Evolutionary conservation across 345 rosid species (phyloP).

Genomic region (Ceriops tagal): DNA sequence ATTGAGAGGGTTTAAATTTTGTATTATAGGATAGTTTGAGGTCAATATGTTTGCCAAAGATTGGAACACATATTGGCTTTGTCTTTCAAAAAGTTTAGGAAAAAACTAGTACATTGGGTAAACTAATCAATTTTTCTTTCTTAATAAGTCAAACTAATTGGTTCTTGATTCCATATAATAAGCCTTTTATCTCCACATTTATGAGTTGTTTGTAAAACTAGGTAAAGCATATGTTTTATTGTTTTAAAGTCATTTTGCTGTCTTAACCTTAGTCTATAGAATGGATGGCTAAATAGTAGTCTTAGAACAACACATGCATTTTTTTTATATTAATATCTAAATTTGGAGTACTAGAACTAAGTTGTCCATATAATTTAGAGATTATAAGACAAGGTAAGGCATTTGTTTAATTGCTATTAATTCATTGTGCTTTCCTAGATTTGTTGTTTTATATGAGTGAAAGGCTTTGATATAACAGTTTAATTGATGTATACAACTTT

Average conservation of each 20-base stretch:
- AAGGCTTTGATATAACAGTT: constrained; percentile 1
- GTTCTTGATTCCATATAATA: neutral
- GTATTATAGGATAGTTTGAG: constrained; percentile 8
- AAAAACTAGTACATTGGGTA: neutral
- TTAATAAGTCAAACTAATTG: neutral
- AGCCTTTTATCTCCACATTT: neutral
- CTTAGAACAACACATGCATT: too few relatives aligned
- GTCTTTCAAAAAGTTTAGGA: neutral
- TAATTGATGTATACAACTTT: neutral
- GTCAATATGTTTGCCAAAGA: neutral
- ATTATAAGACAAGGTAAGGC: too few relatives aligned
- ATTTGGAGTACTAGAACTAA: too few relatives aligned
- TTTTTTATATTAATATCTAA: too few relatives aligned
- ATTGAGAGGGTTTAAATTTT: neutral
- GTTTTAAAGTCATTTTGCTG: neutral
- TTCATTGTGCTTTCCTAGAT: neutral
- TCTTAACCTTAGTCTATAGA: too few relatives aligned
- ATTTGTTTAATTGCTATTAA: neutral
- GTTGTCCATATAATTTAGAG: too few relatives aligned
- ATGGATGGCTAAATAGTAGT: too few relatives aligned
- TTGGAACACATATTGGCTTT: neutral
- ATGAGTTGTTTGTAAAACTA: constrained; percentile 4
- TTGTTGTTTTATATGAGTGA: neutral
- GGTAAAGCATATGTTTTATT: neutral
- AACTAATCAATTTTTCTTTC: neutral